Percentiles rank a stretch among this genome's conserved stretches.
Evolutionary conservation across 1,284 basidiomycete species (phyloP).

Genomic region (Tilletia walkeri): DNA sequence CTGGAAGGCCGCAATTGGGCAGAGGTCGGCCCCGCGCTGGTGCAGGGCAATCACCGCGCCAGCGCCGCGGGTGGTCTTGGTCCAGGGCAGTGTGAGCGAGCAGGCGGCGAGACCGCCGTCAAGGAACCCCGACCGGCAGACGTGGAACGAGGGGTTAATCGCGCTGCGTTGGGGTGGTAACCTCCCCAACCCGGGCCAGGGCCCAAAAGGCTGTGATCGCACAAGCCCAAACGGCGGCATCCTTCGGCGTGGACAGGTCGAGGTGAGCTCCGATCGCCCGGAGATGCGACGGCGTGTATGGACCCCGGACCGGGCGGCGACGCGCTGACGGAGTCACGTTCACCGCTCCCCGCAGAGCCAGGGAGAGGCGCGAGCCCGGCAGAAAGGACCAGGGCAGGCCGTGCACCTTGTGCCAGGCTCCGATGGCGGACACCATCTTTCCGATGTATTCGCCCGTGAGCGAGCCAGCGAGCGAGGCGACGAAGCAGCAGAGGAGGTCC

Average conservation of each 20-base stretch:
- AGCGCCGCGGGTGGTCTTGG: not conserved
- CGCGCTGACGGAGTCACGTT: not conserved
- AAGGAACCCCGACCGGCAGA: not conserved
- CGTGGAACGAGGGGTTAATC: not conserved
- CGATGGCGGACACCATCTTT: not conserved
- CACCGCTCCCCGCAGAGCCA: not conserved
- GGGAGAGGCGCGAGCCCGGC: not conserved
- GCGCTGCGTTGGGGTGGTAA: not conserved
- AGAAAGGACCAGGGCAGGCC: not conserved
- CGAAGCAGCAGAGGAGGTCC: not conserved
- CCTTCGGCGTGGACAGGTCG: not conserved
- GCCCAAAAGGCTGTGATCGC: not conserved
- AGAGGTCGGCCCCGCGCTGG: not conserved
- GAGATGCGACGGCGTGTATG: not conserved
- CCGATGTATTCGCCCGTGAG: not conserved
- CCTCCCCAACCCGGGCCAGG: not conserved
- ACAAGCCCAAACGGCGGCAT: not conserved
- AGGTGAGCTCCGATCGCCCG: not conserved
- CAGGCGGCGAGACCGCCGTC: not conserved
- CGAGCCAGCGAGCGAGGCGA: not conserved
- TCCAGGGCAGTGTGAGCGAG: not conserved
- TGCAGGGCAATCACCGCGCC: not conserved
- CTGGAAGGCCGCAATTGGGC: not conserved
- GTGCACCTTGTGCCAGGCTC: not conserved
- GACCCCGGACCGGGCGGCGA: not conserved